Conservation (phyloP, 2,329 filamentous ascomycete species). For the Fusarium albosuccineum region DNA sequence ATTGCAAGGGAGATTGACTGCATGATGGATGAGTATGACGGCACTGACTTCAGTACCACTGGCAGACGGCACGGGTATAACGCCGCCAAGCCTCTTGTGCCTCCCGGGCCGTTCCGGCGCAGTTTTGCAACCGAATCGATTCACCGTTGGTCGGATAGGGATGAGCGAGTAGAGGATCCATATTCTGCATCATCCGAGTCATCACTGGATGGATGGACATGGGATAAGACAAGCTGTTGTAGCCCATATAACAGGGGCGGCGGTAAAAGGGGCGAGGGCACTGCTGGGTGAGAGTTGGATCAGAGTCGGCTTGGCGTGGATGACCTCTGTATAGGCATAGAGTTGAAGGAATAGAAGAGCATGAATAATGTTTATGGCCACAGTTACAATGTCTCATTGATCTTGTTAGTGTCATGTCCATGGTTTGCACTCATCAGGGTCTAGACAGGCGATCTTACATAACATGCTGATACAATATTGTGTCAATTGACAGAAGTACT, state of each 20-base stretch:
- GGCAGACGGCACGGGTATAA: conserved; percentile 16
- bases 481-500: conserved; percentile 30
- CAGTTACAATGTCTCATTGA: neutral
- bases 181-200: too few relatives aligned
- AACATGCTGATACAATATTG: conserved; percentile 21
- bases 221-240: too few relatives aligned
- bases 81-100: neutral
- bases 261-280: neutral
- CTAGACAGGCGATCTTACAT: neutral
- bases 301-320: too few relatives aligned
- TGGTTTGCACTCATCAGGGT: neutral
- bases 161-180: too few relatives aligned
- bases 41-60: conserved; percentile 44
- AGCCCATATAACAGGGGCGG: neutral
- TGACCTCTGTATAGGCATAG: neutral
- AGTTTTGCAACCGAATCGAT: too few relatives aligned
- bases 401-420: neutral
- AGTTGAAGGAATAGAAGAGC: neutral
- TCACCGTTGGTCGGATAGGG: too few relatives aligned
- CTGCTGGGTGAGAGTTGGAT: neutral
- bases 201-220: too few relatives aligned
- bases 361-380: neutral
- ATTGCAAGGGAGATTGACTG: conserved; percentile 47
- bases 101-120: too few relatives aligned
- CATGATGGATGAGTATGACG: conserved; percentile 26